Evolutionary conservation across 2,329 filamentous ascomycete species (phyloP), one percentile per base, ranked within the genome.

Genomic region (Diaporthe humulicola): DNA sequence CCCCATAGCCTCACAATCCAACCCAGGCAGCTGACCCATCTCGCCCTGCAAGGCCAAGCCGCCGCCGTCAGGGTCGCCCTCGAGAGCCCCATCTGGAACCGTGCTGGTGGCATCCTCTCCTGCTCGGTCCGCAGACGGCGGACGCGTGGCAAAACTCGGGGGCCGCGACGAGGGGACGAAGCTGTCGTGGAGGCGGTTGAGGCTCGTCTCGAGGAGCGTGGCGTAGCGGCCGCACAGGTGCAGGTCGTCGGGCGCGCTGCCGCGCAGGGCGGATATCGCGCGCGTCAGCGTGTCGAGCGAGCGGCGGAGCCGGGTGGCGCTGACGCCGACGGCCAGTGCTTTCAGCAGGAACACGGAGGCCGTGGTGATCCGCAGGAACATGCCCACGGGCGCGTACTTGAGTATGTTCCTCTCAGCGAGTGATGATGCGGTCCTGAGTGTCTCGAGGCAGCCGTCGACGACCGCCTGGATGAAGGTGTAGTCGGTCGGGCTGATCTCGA

Each of bases 101-200:
- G 22, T 1, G 2, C 8, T 9, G 2, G 25, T 22, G 38, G 8
- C n/a, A 9, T 6, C 57, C 15, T 33, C 60, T n/a, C n/a, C n/a
- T n/a, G n/a, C n/a, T 5, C 38, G 9, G 25, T 42, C 60, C 17
- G 60, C 25, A 1, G 60, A 64, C 5, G 38, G 60, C 40, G 40
- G 40, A 4, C 60, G 60, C 17, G 60, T 64, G 38, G 58, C 25
- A 12, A 64, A 64, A 19, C 60, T n/a, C 40, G 40, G 40, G 17
- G 60, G 40, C 60, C 60, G 60, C 28, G 60, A 64, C n/a, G 60
- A 64, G 2, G 40, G 25, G 9, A 64, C n/a, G 28, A 64, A 64
- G 40, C 60, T 22, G 40, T 33, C 60, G 38, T 28, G 40, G 40
- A 48, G 40, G 17, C 60, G 60, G 60, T 48, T 28, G 25, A 48